Evolutionary conservation across 495 filamentous ascomycete genomes (phyloP).

Genomic region (Cryomyces antarcticus): DNA sequence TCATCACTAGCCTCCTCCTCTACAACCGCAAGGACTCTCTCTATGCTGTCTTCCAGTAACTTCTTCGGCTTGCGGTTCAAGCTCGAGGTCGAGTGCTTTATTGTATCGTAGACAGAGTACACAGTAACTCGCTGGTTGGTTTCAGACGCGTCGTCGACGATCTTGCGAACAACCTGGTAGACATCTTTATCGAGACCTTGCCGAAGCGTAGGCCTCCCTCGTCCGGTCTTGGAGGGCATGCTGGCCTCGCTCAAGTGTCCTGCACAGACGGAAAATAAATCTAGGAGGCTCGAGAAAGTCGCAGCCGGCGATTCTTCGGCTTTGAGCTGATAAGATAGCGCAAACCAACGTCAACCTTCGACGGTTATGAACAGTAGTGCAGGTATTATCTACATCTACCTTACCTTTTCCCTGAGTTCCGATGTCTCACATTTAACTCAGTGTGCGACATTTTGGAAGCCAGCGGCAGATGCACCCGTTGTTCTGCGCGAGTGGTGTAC

Average conservation of each 20-base stretch:
- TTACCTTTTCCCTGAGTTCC: no score
- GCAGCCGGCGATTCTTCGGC: no score
- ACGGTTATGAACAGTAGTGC: no score
- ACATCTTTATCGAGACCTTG: constrained; percentile 22
- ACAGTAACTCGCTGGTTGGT: constrained; percentile 31
- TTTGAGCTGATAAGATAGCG: no score
- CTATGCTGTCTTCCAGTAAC: constrained; percentile 65
- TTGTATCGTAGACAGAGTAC: constrained; percentile 45
- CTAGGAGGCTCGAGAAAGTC: neutral
- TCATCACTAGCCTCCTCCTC: constrained; percentile 37
- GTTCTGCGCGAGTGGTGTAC: no score
- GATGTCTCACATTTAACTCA: no score
- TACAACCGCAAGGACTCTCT: constrained; percentile 59
- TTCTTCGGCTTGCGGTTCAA: constrained; percentile 62
- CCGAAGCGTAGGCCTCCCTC: constrained; percentile 9
- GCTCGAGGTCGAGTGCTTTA: constrained; percentile 70
- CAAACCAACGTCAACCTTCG: no score
- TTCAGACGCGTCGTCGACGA: constrained; percentile 39
- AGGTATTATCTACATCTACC: no score
- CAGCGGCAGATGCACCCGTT: no score
- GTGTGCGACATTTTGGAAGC: no score
- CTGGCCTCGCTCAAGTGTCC: neutral
- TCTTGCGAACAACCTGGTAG: constrained; percentile 55
- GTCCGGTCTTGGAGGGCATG: neutral
- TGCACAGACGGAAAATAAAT: neutral